These are phyloP conservation scores for Beta lomatogona DNA, from an alignment of 179 eudicot genomes.

Conservation along the genomic window DNA sequence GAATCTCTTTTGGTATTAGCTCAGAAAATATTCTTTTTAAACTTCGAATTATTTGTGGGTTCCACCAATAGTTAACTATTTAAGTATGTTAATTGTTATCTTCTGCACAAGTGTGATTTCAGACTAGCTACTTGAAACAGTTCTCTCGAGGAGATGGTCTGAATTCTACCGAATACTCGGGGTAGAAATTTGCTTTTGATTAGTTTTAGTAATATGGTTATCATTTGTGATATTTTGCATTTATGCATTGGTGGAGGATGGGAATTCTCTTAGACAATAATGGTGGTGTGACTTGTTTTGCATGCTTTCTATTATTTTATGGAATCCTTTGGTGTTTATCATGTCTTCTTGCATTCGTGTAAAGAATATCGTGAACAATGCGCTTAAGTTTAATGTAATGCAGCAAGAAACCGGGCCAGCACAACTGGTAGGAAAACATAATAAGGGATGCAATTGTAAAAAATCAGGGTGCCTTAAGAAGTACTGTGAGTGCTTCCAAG, in stretches of 20 bases:
- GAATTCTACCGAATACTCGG: neutral
- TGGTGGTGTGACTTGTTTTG: neutral
- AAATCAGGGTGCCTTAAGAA: constrained; percentile 73
- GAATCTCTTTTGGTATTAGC: neutral
- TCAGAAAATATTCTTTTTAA: neutral
- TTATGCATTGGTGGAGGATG: neutral
- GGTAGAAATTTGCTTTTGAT: neutral
- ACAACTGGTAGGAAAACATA: constrained; percentile 43
- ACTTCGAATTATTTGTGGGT: neutral
- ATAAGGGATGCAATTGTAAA: constrained; percentile 77
- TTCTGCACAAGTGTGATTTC: neutral
- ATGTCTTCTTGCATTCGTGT: no score
- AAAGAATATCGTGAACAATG: neutral
- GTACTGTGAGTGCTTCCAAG: constrained; percentile 82
- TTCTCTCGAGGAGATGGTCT: neutral
- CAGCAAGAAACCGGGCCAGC: constrained; percentile 46
- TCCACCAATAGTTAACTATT: neutral
- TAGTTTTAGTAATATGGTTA: neutral
- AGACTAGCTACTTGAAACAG: neutral
- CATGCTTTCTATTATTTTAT: neutral
- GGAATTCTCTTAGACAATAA: neutral
- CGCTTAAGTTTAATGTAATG: constrained; percentile 21
- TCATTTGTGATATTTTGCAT: neutral
- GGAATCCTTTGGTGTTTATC: no score
- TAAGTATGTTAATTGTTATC: neutral